phyloP scores from a whole-genome alignment of 169 alveolate genomes.

The Babesia divergens region DNA sequence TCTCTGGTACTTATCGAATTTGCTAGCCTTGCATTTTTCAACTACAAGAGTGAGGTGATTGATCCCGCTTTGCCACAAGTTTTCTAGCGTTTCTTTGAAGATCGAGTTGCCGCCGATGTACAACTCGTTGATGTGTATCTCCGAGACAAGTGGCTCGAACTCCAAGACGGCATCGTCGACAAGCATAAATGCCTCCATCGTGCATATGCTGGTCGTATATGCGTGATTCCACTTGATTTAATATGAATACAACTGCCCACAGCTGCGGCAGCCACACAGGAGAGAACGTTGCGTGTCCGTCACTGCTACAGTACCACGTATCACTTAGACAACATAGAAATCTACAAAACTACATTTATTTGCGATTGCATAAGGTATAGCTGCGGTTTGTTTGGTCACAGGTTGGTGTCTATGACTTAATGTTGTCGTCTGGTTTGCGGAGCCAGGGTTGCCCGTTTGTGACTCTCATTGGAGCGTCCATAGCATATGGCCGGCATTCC shows the following conservation, averaged over 20 bases:
- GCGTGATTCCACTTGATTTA: too few relatives aligned
- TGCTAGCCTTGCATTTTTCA: conserved; percentile 11
- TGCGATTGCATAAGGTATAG: not conserved
- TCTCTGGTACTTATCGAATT: not conserved
- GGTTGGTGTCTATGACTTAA: not conserved
- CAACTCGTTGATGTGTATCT: conserved; percentile 17
- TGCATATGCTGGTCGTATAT: not conserved
- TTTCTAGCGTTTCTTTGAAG: conserved; percentile 40
- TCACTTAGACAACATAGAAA: not conserved
- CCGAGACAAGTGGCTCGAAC: conserved; percentile 40
- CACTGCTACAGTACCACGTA: too few relatives aligned
- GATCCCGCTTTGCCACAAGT: conserved; percentile 42
- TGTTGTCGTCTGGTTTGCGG: not conserved
- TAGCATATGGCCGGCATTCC: conserved; percentile 15
- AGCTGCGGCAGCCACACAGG: not conserved
- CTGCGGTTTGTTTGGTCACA: not conserved
- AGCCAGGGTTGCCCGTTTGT: conserved; percentile 35
- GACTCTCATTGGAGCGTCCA: conserved; percentile 33
- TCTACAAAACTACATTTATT: not conserved
- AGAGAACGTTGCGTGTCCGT: too few relatives aligned
- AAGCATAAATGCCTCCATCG: conserved; percentile 45
- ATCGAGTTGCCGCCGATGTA: conserved; percentile 33
- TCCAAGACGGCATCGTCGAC: conserved; percentile 18
- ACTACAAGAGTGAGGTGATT: conserved; percentile 22
- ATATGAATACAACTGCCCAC: not conserved